Base-by-base conservation (phyloP, 2,329 filamentous ascomycete genomes). In the Penicillium paneum region DNA sequence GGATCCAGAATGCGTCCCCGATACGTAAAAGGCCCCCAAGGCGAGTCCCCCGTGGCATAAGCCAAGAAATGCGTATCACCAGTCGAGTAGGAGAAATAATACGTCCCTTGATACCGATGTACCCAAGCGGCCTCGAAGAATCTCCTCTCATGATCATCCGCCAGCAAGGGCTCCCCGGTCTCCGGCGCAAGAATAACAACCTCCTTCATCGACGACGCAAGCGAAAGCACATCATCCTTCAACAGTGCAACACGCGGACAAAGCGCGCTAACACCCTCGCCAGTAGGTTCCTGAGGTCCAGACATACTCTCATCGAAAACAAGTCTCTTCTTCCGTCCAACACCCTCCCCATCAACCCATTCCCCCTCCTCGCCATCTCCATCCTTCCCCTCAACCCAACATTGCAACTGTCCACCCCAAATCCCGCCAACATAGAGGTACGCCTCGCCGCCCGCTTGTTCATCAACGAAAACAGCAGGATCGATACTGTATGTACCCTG, bases 41-140 rank as follows among this genome's bases (percentile, higher is more conserved):
- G 88, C 54, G 73, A 84, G 5, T 82, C 76, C 0, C 85, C 82
- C 2, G 80, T 83, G 1, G 86, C 89, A 67, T 90, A 91, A 59
- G 79, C 86, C 31, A 92, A 76, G 70, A 80, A 89, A 71, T 91
- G 89, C 31, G 88, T 86, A 72, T 91, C 89, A 19, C 89, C 89
- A 1, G 88, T 91, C 58, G 86, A 89, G 75, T 90, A 90, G 52
- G 83, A 86, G 69, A 91, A 88, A 76, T 90, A 90, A 74, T 91
- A 91, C 56, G 77, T 81, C 2, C 80, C 86, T 0, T 80, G 75
- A 66, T 83, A 82, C 78, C 88, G 89, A 75, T 91, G 88, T 79
- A 90, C 78, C 89, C 88, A 91, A 2, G 88, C 84, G 0, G 88
- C 89, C 74, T 92, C 89, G 69, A 92, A 91, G 79, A 92, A 92